Evolutionary conservation across 352 stramenopile species (phyloP), one percentile per base, ranked within the genome.

Genomic region (Thalassiosira ordinaria): DNA sequence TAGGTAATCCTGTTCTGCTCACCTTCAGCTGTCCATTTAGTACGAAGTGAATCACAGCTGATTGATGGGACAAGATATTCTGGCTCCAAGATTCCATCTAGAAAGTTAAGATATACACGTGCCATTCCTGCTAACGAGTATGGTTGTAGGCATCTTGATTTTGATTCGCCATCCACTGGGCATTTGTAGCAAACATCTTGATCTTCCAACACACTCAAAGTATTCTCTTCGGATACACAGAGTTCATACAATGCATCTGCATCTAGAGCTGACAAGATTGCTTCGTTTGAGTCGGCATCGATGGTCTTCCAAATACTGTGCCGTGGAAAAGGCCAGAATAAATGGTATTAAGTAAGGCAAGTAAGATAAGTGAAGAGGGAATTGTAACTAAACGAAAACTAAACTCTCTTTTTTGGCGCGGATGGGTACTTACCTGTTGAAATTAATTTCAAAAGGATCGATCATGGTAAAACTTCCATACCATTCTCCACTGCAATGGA

Each of bases 221-320:
- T 88, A 35, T 80, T 79, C 24, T 73, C 1, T 61, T 88, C 80
- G 1, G 65, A 60, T 4, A 73, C 37, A 22, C 80, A 88, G 16
- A 88, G 49, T 46, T 82, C 76, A 47, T 71, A 24, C 7, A 88
- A 31, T 0, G 76, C 20, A 29, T 69, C 18, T 35, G 76, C 31
- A 51, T 78, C 49, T 9, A 82, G 35, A 31, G 63, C 27, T 18
- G 66, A 67, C 5, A 44, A 39, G 5, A 41, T 11, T 41, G 33
- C 5, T 27, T 20, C 60, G 8, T 51, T 22, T 20, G n/a, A 18
- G 27, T 27, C 37, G n/a, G 18, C 5, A 2, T 46, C 51, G 0
- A 29, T 8, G 31, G 31, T 59, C 49, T 78, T 81, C 80, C 69
- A 81, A 22, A 87, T n/a, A n/a, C n/a, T n/a, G n/a, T n/a, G n/a